Evolutionary conservation across 106 monocot genomes (phyloP), one percentile per base, ranked within the genome.

Genomic region (Allium cepa): DNA sequence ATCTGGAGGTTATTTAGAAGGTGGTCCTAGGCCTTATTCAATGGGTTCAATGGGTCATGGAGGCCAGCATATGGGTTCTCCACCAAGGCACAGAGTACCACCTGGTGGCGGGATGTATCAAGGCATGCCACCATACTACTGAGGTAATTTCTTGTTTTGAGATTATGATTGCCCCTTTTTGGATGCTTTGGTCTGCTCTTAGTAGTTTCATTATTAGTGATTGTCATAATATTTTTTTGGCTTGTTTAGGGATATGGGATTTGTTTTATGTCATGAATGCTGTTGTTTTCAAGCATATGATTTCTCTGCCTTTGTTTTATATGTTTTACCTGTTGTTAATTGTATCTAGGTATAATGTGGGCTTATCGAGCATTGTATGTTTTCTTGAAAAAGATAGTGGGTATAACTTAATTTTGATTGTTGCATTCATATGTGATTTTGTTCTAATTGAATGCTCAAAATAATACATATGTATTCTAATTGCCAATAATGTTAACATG

Each of bases 81-180:
- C 72, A 16, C 72, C 72, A 51, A 64, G 72, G n/a, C 55, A 26
- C 52, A 53, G 72, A 36, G 55, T 72, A 45, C 72, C 72, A 45
- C 63, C 64, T 64, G 64, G 63, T 56, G 55, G 63, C 28, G 72
- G 72, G 46, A 64, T 72, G 63, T 72, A 72, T 56, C 72, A 55
- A 64, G 63, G 45, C n/a, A 63, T 64, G 53, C 72, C 28, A 17
- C 72, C 48, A 62, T 72, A 72, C 47, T 72, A 61, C 53, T 72
- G 49, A 72, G 72, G 72, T 72, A 72, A 63, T 63, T 64, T 7
- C 64, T 63, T 62, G 12, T 26, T 11, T 62, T 36, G 62, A 62
- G 8, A 3, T 11, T 18, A 2, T 62, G 62, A 3, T 26, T 62
- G 10, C 10, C 46, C 46, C 62, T 46, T 62, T 15, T 22, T 60